A percentile compares a stretch with the other conserved stretches of the same genome.
These are phyloP conservation scores for Tulasnella sp. DNA, from an alignment of 768 basidiomycete genomes.

Conservation along the genomic window DNA sequence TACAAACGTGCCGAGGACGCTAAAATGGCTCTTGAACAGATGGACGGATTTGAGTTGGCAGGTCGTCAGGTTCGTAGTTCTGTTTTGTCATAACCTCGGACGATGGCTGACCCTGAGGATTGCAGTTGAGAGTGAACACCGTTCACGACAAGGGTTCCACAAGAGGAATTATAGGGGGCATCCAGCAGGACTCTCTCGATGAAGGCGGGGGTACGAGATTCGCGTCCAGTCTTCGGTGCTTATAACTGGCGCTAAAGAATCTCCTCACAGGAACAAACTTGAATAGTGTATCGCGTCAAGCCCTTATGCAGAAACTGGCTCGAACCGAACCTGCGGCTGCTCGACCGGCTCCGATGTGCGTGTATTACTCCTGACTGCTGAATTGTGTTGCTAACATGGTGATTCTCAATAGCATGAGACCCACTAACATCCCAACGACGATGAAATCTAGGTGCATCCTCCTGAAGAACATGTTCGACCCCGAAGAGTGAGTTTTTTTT, in stretches of 20 bases:
- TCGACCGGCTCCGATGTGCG: conserved; percentile 23
- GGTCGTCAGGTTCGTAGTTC: conserved; percentile 83
- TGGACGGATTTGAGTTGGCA: conserved; percentile 98
- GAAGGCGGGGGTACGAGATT: conserved; percentile 73
- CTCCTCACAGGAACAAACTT: conserved; percentile 76
- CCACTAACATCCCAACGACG: conserved; percentile 66
- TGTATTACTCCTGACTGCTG: neutral
- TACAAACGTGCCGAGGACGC: conserved; percentile 91
- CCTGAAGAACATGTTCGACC: conserved; percentile 93
- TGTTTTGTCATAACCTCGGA: conserved; percentile 28
- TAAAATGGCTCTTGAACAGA: conserved; percentile 94
- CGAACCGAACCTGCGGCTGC: conserved; percentile 52
- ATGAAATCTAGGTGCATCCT: conserved; percentile 89
- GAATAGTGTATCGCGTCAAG: conserved; percentile 96
- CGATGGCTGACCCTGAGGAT: neutral
- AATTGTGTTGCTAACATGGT: neutral
- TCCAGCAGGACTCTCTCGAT: conserved; percentile 72
- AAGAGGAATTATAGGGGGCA: conserved; percentile 48
- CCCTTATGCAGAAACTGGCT: conserved; percentile 99
- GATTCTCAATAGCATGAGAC: conserved; percentile 51
- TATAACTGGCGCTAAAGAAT: neutral
- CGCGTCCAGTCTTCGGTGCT: conserved; percentile 23
- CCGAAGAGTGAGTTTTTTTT: conserved; percentile 77
- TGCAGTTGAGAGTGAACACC: conserved; percentile 83
- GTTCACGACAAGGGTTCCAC: conserved; percentile 86